Percentiles rank a stretch among this genome's conserved stretches.
Evolutionary conservation across 257 asterid genomes (phyloP).

Genomic region (Ehretia macrophylla): DNA sequence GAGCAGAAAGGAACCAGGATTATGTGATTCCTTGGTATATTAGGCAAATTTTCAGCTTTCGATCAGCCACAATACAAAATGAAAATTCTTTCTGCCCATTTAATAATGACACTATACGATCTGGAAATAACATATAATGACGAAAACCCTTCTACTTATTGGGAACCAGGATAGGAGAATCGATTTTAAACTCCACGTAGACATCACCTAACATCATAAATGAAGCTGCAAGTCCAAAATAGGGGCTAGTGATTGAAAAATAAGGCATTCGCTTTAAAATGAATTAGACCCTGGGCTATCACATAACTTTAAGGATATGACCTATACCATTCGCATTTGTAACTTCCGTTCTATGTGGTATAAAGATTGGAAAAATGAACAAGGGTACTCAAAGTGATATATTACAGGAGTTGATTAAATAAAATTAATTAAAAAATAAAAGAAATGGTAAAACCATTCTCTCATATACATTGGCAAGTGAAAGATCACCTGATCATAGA

Average conservation of each 20-base stretch:
- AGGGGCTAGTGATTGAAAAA: too few relatives aligned
- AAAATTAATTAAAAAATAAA: neutral
- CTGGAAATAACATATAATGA: neutral
- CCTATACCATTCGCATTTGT: neutral
- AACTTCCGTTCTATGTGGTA: neutral
- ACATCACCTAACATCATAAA: neutral
- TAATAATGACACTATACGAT: neutral
- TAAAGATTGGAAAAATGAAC: neutral
- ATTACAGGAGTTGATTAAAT: neutral
- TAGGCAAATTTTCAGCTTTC: neutral
- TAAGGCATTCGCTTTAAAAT: too few relatives aligned
- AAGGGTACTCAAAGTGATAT: neutral
- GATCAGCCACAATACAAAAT: neutral
- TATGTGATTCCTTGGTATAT: neutral
- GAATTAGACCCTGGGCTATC: too few relatives aligned
- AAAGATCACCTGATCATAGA: conserved; percentile 85
- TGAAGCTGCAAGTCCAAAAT: neutral
- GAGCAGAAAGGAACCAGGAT: neutral
- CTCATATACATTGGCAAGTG: neutral
- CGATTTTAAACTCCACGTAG: too few relatives aligned
- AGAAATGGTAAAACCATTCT: neutral
- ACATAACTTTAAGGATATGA: too few relatives aligned
- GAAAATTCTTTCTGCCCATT: too few relatives aligned
- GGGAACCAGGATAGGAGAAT: too few relatives aligned
- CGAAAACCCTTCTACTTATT: neutral